Base-by-base conservation (phyloP, 441 rosid species). In the Pelargonium cotyledonis region DNA sequence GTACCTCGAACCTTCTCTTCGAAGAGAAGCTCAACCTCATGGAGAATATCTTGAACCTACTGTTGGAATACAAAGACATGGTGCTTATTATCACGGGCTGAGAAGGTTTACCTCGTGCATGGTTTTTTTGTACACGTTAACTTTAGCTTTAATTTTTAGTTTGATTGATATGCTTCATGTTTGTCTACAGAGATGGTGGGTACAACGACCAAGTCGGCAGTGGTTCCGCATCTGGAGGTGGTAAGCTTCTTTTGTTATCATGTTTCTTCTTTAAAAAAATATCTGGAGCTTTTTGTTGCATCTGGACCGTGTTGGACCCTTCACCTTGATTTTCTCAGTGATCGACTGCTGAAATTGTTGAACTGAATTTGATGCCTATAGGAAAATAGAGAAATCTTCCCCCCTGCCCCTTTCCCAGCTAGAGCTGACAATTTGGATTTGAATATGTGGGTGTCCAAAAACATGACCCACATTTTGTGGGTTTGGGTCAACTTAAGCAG, bases 101-200 rank as follows among this genome's bases (percentile, higher is more conserved):
- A 75, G 65, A 70, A 75, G 78, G 78, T 70, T 21, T 63, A 49
- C 16, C 66, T 29, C 53, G 21, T 75, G 71, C 74, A 47, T 62
- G n/a, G 66, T 60, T 51, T 23, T 18, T 31, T 23, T 26, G 31
- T 26, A 26, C 31, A 0, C 63, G 46, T 62, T 68, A 15, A 10
- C 49, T 53, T 62, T 65, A 71, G 43, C 67, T 40, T 14, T 1
- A 70, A 63, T 49, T 38, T 26, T 16, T 58, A 35, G 29, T 14
- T 61, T 44, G 44, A 11, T 63, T 71, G 35, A 19, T 53, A 23
- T 49, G 19, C 14, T 55, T n/a, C 44, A 26, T 26, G 35, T 67
- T 43, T 40, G 65, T 71, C 46, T 15, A 18, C 69, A 71, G 75
- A 65, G 31, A 15, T 67, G 75, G 53, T 21, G 46, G 5, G 18